Evolutionary conservation across 2,329 filamentous ascomycete species (phyloP).

Genomic region (Plenodomus tracheiphilus): DNA sequence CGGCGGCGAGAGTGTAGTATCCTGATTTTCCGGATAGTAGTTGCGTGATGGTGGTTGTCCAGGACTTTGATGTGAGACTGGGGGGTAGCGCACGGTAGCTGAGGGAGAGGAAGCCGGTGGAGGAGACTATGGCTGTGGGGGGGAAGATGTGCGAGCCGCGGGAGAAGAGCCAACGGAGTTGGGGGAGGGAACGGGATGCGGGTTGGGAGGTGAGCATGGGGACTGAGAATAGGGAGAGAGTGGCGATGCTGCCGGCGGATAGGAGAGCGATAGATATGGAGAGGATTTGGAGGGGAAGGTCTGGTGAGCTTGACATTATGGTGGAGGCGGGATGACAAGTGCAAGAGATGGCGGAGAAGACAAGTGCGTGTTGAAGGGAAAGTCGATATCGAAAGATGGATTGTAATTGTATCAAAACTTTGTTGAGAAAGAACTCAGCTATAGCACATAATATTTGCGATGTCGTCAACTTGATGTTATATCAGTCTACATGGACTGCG

Average conservation of each 20-base stretch:
- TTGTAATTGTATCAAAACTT: background rate
- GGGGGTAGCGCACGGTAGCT: constrained; percentile 18
- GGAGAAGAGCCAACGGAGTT: constrained; percentile 43
- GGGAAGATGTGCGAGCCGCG: constrained; percentile 45
- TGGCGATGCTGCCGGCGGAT: constrained; percentile 40
- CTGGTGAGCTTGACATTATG: constrained; percentile 13
- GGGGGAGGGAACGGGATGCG: constrained; percentile 44
- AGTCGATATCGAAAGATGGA: background rate
- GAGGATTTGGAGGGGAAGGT: constrained; percentile 21
- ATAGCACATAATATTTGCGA: no score
- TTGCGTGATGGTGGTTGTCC: constrained; percentile 1
- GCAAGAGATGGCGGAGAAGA: background rate
- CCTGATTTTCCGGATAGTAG: constrained; percentile 7
- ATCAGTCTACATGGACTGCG: background rate
- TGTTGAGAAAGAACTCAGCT: no score
- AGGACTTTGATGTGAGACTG: background rate
- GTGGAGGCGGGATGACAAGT: background rate
- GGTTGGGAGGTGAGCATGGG: constrained; percentile 40
- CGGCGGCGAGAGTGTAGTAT: constrained; percentile 18
- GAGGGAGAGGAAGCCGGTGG: constrained; percentile 32
- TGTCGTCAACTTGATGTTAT: background rate
- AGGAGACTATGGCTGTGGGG: constrained; percentile 28
- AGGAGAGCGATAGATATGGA: constrained; percentile 39
- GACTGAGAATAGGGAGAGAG: constrained; percentile 39
- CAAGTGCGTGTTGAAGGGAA: background rate